Evolutionary conservation across 441 rosid species (phyloP).

Genomic region (Pelargonium fulgidum): DNA sequence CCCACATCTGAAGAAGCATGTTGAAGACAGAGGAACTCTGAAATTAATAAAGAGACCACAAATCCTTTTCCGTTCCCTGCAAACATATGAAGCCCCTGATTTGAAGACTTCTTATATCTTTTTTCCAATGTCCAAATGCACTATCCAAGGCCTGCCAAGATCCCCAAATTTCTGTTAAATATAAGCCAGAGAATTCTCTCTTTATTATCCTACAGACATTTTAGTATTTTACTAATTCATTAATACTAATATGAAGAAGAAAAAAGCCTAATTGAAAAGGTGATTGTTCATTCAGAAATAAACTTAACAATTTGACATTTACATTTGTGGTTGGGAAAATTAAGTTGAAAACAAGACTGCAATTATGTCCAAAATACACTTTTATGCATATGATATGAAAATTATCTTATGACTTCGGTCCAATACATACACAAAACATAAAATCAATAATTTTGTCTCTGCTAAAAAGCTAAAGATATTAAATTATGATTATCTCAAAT

Average conservation of each 20-base stretch:
- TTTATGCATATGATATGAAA: neutral
- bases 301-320: neutral
- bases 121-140: slow-evolving; percentile 21
- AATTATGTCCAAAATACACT: neutral
- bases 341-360: neutral
- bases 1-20: slow-evolving; percentile 39
- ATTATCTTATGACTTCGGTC: neutral
- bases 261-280: neutral
- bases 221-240: neutral
- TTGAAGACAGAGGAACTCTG: slow-evolving; percentile 22
- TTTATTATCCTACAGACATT: neutral
- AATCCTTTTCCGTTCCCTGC: slow-evolving; percentile 21
- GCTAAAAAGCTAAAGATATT: neutral
- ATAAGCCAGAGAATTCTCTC: slow-evolving; percentile 7
- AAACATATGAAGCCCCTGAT: slow-evolving; percentile 29
- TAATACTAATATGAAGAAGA: neutral
- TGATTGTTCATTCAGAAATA: neutral
- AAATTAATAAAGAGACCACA: slow-evolving; percentile 18
- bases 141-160: slow-evolving; percentile 36
- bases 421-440: neutral
- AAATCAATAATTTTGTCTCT: neutral
- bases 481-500: neutral
- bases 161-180: slow-evolving; percentile 15
- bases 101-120: slow-evolving; percentile 16
- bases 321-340: neutral